Evolutionary conservation across 805 yeast species (phyloP).

Genomic region (Wickerhamiella parazyma): DNA sequence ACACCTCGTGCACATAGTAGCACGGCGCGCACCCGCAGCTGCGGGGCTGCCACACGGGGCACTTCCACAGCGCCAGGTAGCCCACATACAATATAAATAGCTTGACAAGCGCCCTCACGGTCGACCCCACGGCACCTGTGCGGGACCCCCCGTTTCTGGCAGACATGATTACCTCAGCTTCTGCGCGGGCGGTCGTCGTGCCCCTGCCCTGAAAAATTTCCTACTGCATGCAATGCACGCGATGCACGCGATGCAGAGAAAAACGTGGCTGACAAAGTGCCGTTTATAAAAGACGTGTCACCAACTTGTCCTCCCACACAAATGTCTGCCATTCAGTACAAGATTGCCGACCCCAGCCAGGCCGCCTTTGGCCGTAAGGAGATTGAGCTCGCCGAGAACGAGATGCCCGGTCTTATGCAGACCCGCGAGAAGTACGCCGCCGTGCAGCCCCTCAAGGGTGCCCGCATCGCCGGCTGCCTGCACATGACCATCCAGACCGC

Average conservation of each 20-base stretch:
- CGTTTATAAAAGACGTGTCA: neutral
- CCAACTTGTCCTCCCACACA: constrained; percentile 5
- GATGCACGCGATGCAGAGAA: too few relatives aligned
- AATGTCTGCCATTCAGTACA: constrained; percentile 57
- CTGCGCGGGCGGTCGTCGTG: too few relatives aligned
- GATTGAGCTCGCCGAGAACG: constrained; percentile 96
- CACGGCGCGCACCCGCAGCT: constrained; percentile 6
- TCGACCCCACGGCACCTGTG: too few relatives aligned
- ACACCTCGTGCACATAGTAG: neutral
- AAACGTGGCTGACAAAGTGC: neutral
- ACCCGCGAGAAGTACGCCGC: constrained; percentile 86
- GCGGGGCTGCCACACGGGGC: constrained; percentile 8
- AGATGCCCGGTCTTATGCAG: constrained; percentile 98
- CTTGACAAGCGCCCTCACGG: neutral
- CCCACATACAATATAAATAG: constrained; percentile 4
- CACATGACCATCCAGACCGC: constrained; percentile 99
- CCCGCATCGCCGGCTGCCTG: constrained; percentile 97
- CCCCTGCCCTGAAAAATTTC: too few relatives aligned
- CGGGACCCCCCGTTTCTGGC: too few relatives aligned
- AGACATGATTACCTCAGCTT: too few relatives aligned
- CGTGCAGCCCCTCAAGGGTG: constrained; percentile 93
- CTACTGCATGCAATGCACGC: too few relatives aligned
- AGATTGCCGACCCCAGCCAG: constrained; percentile 93
- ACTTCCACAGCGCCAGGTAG: constrained; percentile 9
- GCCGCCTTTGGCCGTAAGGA: constrained; percentile 99